Evolutionary conservation across 1,284 basidiomycete genomes (phyloP), one percentile per base, ranked within the genome.

Genomic region (Ganoderma resinaceum): DNA sequence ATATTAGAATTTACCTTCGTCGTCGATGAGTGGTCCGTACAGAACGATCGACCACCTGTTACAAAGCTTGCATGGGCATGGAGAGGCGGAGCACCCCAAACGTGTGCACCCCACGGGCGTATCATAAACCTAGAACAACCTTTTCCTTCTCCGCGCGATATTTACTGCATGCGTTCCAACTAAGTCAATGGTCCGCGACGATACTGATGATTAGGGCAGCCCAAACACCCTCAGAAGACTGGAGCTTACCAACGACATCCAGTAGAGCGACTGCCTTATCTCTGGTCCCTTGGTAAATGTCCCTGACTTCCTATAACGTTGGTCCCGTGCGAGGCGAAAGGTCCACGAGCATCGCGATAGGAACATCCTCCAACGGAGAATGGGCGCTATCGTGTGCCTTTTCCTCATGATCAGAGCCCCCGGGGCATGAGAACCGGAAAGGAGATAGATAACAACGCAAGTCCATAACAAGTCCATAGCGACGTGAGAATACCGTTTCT

Each of bases 201-300:
- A 11, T 23, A 12, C 23, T 12, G 9, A 49, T 2, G 37, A 26
- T 8, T 42, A 18, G 16, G 20, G 46, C 46, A 49, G 46, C 46
- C 23, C 23, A 49, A 49, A 26, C 46, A 20, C 46, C 46, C 46
- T 14, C 6, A 20, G 23, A 49, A 14, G 46, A 49, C 12, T 2
- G 29, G 37, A 63, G 52, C 33, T 58, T 58, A 23, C 57, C 38
- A 33, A 23, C 59, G 49, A 62, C 61, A 46, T 58, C 65, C 65
- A 61, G 37, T 2, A 23, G 23, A 61, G 37, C 49, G 49, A 52
- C 49, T 38, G 7, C 52, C 65, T 66, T 66, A 66, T 66, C 65
- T 62, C 11, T 52, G n/a, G 11, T 26, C 33, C 29, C 33, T 31
- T 62, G 53, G 40, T 31, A 31, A 61, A 31, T 26, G 20, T 26